Evolutionary conservation across 257 asterid genomes (phyloP).

Genomic region (Paulownia fortunei): DNA sequence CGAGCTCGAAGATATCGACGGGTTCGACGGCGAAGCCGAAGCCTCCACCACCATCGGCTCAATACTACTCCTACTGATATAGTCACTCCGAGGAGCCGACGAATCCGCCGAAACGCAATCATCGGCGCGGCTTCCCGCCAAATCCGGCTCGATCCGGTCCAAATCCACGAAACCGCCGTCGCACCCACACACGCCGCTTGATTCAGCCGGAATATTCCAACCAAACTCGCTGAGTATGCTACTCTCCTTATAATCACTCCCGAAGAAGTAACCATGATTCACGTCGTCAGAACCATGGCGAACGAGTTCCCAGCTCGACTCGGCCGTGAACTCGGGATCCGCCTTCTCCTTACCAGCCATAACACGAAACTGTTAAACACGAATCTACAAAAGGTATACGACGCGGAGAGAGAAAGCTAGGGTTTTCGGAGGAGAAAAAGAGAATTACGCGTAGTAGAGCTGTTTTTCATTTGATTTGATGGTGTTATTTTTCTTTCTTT

Average conservation of each 20-base stretch:
- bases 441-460: slow-evolving; percentile 41
- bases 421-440: slow-evolving; percentile 46
- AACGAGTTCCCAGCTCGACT: slow-evolving; percentile 52
- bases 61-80: background rate
- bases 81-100: slow-evolving; percentile 19
- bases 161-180: slow-evolving; percentile 34
- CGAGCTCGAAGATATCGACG: slow-evolving; percentile 64
- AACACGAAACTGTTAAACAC: background rate
- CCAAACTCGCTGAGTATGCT: slow-evolving; percentile 67
- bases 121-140: background rate
- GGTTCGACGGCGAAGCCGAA: slow-evolving; percentile 39
- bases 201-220: slow-evolving; percentile 62
- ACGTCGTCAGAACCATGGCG: slow-evolving; percentile 34
- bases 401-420: slow-evolving; percentile 56
- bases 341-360: slow-evolving; percentile 48
- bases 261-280: slow-evolving; percentile 44
- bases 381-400: background rate
- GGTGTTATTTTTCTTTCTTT: background rate
- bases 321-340: slow-evolving; percentile 46
- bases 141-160: slow-evolving; percentile 46
- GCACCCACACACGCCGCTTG: slow-evolving; percentile 21
- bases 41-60: slow-evolving; percentile 33
- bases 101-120: no score
- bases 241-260: slow-evolving; percentile 33
- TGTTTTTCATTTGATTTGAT: slow-evolving; percentile 26